phyloP scores from a whole-genome alignment of 1,139 yeast species.

The Candida sanyaensis region DNA sequence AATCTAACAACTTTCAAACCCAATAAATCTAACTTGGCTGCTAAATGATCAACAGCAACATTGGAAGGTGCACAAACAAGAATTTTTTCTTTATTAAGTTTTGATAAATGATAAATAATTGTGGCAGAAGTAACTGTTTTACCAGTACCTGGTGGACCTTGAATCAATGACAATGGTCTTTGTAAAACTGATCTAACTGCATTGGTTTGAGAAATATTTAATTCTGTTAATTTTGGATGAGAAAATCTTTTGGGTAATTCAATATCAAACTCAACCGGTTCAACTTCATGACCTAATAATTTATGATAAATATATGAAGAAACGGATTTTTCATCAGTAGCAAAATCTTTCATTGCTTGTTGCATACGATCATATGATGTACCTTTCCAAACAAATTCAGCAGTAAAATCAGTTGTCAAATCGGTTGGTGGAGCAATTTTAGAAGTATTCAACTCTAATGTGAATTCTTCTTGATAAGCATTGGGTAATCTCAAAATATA shows the following conservation, averaged over 20 bases:
- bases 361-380: slow-evolving; percentile 85
- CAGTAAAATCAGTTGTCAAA: slow-evolving; percentile 68
- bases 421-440: slow-evolving; percentile 61
- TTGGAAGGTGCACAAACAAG: slow-evolving; percentile 95
- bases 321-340: slow-evolving; percentile 68
- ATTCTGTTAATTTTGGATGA: slow-evolving; percentile 64
- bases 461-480: slow-evolving; percentile 66
- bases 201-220: slow-evolving; percentile 75
- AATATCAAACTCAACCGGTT: slow-evolving; percentile 61
- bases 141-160: slow-evolving; percentile 99
- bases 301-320: slow-evolving; percentile 79
- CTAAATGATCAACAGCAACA: slow-evolving; percentile 92
- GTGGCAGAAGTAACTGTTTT: slow-evolving; percentile 94
- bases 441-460: slow-evolving; percentile 61
- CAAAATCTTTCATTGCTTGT: slow-evolving; percentile 70
- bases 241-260: slow-evolving; percentile 63
- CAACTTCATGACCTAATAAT: slow-evolving; percentile 79
- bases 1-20: slow-evolving; percentile 79
- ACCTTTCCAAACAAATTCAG: slow-evolving; percentile 91
- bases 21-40: slow-evolving; percentile 63
- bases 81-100: slow-evolving; percentile 56
- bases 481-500: slow-evolving; percentile 73
- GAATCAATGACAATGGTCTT: slow-evolving; percentile 81
- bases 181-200: slow-evolving; percentile 76
- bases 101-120: slow-evolving; percentile 74